Conservation (phyloP, 306 rosid genomes). For the Ziziphus jujuba region DNA sequence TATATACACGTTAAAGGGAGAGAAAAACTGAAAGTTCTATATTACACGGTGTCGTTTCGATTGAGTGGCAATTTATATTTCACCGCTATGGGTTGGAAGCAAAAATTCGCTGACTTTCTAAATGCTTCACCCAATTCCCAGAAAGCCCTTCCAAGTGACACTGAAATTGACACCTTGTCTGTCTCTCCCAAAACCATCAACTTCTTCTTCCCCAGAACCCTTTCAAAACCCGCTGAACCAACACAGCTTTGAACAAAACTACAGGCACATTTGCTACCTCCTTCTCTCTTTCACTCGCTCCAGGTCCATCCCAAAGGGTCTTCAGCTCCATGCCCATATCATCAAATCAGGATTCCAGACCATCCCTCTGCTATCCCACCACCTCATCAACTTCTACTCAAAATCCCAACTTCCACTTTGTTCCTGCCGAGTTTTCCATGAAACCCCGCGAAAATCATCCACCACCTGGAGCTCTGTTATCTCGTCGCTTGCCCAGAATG, state of each 20-base stretch:
- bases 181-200: background rate
- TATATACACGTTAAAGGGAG: too few species aligned
- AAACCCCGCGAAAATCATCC: slow-evolving; percentile 40
- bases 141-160: background rate
- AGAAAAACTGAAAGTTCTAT: too few species aligned
- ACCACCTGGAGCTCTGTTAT: slow-evolving; percentile 86
- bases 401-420: slow-evolving; percentile 57
- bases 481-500: slow-evolving; percentile 76
- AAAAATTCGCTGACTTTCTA: background rate
- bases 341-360: slow-evolving; percentile 58
- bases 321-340: slow-evolving; percentile 72
- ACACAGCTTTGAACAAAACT: slow-evolving; percentile 32
- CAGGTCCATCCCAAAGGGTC: slow-evolving; percentile 60
- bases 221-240: slow-evolving; percentile 22
- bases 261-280: slow-evolving; percentile 46
- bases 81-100: too few species aligned
- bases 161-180: background rate
- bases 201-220: slow-evolving; percentile 14
- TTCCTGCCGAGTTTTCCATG: slow-evolving; percentile 49
- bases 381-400: slow-evolving; percentile 78
- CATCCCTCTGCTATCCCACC: slow-evolving; percentile 63
- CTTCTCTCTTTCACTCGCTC: slow-evolving; percentile 61
- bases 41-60: too few species aligned
- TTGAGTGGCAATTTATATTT: too few species aligned
- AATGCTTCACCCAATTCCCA: slow-evolving; percentile 31